A percentile compares a stretch with the other conserved stretches of the same genome.
Evolutionary conservation across 2,329 filamentous ascomycete species (phyloP).

Genomic region (Dactylonectria estremocensis): DNA sequence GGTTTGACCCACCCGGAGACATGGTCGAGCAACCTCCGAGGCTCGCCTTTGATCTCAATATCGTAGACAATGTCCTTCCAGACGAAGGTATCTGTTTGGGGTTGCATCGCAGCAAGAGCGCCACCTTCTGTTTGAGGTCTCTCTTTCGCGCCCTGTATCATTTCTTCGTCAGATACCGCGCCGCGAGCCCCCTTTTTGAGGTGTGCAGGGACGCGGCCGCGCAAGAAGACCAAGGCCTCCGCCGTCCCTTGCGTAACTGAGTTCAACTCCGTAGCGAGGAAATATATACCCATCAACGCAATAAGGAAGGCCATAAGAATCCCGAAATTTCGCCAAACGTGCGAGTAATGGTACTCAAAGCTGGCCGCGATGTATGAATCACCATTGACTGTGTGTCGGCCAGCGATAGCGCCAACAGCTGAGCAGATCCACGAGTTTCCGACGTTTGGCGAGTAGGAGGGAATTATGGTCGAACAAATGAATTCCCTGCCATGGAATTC

Average conservation of each 20-base stretch:
- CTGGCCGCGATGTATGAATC: slow-evolving; percentile 68
- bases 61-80: slow-evolving; percentile 80
- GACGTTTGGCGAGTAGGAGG: slow-evolving; percentile 56
- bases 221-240: slow-evolving; percentile 59
- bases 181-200: not conserved
- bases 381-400: slow-evolving; percentile 66
- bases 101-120: slow-evolving; percentile 43
- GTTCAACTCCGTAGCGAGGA: slow-evolving; percentile 73
- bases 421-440: slow-evolving; percentile 64
- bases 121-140: slow-evolving; percentile 16
- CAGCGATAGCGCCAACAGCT: slow-evolving; percentile 65
- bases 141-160: too few species aligned
- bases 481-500: slow-evolving; percentile 73
- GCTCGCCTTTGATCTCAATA: slow-evolving; percentile 77
- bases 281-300: slow-evolving; percentile 72
- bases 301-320: slow-evolving; percentile 74
- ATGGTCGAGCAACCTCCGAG: slow-evolving; percentile 77
- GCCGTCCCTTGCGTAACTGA: slow-evolving; percentile 71
- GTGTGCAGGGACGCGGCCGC: slow-evolving; percentile 61
- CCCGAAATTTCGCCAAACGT: slow-evolving; percentile 75
- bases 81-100: slow-evolving; percentile 72
- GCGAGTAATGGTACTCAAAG: slow-evolving; percentile 66
- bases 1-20: slow-evolving; percentile 89
- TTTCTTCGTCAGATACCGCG: not conserved
- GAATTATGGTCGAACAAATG: slow-evolving; percentile 69